phyloP scores from a whole-genome alignment of 176 grass and related monocot genomes.

The Juncus inflexus region DNA sequence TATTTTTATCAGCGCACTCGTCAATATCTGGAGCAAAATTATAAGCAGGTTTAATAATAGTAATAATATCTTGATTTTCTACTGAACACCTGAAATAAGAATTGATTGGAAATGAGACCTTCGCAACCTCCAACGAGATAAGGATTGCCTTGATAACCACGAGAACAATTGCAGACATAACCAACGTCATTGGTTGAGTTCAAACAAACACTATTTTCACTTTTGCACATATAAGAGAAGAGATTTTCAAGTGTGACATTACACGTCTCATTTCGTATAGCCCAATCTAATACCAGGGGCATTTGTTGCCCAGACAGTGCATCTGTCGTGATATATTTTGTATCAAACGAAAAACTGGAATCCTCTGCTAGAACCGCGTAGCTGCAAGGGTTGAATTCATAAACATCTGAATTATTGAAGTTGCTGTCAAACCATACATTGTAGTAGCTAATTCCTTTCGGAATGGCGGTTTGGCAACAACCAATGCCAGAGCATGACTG shows the following conservation, averaged over 20 bases:
- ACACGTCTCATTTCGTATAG: constrained; percentile 21
- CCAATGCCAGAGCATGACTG: constrained; percentile 28
- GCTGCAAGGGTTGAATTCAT: constrained; percentile 29
- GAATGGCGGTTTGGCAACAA: constrained; percentile 25
- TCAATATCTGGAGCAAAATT: constrained; percentile 3
- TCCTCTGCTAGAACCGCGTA: constrained; percentile 21
- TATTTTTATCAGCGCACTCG: constrained; percentile 16
- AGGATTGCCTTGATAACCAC: constrained; percentile 35
- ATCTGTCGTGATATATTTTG: neutral
- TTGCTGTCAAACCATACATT: neutral
- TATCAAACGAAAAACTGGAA: constrained; percentile 9
- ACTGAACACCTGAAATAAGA: neutral
- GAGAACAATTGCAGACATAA: constrained; percentile 30
- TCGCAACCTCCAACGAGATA: constrained; percentile 26
- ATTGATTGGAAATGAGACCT: constrained; percentile 22
- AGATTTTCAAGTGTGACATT: neutral
- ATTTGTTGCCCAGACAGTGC: neutral
- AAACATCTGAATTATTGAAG: constrained; percentile 4
- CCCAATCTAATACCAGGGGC: constrained; percentile 31
- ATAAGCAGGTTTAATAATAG: too few species aligned
- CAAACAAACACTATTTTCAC: constrained; percentile 13
- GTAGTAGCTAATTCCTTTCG: neutral
- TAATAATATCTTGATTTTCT: neutral
- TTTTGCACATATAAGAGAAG: constrained; percentile 4
- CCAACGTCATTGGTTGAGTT: constrained; percentile 8